Evolutionary conservation across 352 stramenopile genomes (phyloP).

Genomic region (Globisporangium megalacanthum): DNA sequence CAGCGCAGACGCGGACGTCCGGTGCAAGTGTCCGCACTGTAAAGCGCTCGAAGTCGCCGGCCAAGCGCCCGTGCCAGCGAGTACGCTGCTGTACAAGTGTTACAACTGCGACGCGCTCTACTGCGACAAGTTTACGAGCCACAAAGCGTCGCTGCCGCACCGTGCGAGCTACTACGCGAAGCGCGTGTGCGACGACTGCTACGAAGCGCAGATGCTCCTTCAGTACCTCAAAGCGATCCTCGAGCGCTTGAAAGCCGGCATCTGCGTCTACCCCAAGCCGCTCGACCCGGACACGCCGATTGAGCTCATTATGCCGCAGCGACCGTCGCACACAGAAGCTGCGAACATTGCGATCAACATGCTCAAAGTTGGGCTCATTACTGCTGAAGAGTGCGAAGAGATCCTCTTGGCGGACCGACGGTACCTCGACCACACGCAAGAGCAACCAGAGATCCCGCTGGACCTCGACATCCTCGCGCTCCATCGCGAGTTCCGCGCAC

Average conservation of each 20-base stretch:
- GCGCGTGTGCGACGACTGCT: slow-evolving; percentile 81
- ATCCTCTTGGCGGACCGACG: slow-evolving; percentile 77
- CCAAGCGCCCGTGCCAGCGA: slow-evolving; percentile 18
- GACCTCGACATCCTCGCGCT: slow-evolving; percentile 82
- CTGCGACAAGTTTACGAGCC: slow-evolving; percentile 77
- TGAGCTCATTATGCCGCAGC: slow-evolving; percentile 86
- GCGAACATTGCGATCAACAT: slow-evolving; percentile 86
- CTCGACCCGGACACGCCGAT: slow-evolving; percentile 80
- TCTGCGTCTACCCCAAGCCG: slow-evolving; percentile 83
- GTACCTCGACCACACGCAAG: slow-evolving; percentile 79
- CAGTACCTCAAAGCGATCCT: slow-evolving; percentile 85
- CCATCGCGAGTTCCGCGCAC: slow-evolving; percentile 82
- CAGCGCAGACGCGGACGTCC: slow-evolving; percentile 38
- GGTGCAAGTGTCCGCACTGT: slow-evolving; percentile 67
- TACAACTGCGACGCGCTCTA: slow-evolving; percentile 75
- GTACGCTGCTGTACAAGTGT: slow-evolving; percentile 69
- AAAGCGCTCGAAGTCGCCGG: slow-evolving; percentile 30
- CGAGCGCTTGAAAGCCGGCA: slow-evolving; percentile 78
- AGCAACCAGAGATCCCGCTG: slow-evolving; percentile 80
- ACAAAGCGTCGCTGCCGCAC: slow-evolving; percentile 78
- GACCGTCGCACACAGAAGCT: slow-evolving; percentile 69
- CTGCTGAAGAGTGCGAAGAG: slow-evolving; percentile 82
- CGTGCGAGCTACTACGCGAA: slow-evolving; percentile 79
- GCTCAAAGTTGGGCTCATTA: slow-evolving; percentile 79
- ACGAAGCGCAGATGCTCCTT: slow-evolving; percentile 80